Conservation (phyloP, 345 rosid species). For the Populus pruinosa region DNA sequence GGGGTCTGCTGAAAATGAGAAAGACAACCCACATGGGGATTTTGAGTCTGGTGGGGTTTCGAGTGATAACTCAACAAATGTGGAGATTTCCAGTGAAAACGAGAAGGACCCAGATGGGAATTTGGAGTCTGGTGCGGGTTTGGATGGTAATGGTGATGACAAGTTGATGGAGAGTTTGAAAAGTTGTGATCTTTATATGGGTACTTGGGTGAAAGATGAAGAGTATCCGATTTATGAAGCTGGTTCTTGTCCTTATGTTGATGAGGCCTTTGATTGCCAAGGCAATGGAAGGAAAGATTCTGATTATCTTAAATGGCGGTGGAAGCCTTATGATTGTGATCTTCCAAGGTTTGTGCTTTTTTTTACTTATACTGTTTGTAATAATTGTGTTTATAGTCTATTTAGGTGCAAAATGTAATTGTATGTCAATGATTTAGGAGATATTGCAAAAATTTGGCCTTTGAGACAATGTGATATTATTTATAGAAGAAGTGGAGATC, state of each 20-base stretch:
- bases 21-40: background rate
- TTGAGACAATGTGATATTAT: background rate
- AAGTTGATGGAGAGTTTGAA: constrained; percentile 25
- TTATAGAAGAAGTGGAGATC: background rate
- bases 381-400: background rate
- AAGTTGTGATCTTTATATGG: constrained; percentile 67
- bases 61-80: background rate
- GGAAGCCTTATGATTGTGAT: constrained; percentile 92
- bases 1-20: background rate
- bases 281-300: constrained; percentile 72
- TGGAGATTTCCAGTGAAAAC: background rate
- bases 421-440: background rate
- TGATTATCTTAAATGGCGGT: constrained; percentile 68
- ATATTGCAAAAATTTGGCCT: background rate
- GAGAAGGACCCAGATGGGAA: background rate
- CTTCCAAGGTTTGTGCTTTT: constrained; percentile 68
- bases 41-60: background rate
- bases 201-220: constrained; percentile 74
- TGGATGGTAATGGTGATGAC: background rate
- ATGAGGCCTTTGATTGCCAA: constrained; percentile 87
- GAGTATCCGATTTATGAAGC: constrained; percentile 66
- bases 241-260: constrained; percentile 86
- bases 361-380: background rate
- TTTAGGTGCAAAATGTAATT: background rate
- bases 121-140: constrained; percentile 2